Evolutionary conservation across 768 basidiomycete species (phyloP), one percentile per base, ranked within the genome.

Genomic region (Roridomyces roridus): DNA sequence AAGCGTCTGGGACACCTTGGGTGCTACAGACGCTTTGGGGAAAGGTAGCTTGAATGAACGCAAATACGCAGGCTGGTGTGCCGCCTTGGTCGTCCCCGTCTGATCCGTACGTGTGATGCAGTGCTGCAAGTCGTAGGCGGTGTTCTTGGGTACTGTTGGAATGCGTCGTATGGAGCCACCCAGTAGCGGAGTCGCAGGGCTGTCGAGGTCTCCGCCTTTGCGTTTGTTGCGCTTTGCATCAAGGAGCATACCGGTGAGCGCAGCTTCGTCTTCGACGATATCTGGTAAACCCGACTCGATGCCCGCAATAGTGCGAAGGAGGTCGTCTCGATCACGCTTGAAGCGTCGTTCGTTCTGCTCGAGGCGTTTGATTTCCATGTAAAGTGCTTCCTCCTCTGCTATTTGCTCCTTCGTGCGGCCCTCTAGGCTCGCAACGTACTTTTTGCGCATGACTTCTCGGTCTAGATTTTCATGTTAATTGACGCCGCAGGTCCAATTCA

Each of bases 351-450:
- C 95, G 57, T 82, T 92, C 73, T 98, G 96, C 69, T 98, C 96
- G 46, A 99, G 81, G n/a, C 93, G 86, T 68, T 96, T 95, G 46
- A 96, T 83, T 71, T 98, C 94, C 59, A 98, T 76, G 73, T 92
- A 98, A 4, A 99, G 79, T 8, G 93, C 91, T 65, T 98, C 96
- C 78, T 98, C 97, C 70, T 99, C 96, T 17, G 88, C 89, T 40
- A 96, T 88, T 74, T 98, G 93, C 45, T 90, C 86, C 5, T 87
- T 82, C 0, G 94, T 91, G n/a, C 96, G 87, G 53, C 83, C 85
- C 74, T 95, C 92, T n/a, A 98, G 84, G 57, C 87, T 91, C 9
- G 81, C 74, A 14, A 98, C 81, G 67, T 98, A 97, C 54, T 87
- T 86, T 72, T 95, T 97, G 54, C 97, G 88, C 60, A 86, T 88